Evolutionary conservation across 2,329 filamentous ascomycete species (phyloP).

Genomic region (Xylaria sp.): DNA sequence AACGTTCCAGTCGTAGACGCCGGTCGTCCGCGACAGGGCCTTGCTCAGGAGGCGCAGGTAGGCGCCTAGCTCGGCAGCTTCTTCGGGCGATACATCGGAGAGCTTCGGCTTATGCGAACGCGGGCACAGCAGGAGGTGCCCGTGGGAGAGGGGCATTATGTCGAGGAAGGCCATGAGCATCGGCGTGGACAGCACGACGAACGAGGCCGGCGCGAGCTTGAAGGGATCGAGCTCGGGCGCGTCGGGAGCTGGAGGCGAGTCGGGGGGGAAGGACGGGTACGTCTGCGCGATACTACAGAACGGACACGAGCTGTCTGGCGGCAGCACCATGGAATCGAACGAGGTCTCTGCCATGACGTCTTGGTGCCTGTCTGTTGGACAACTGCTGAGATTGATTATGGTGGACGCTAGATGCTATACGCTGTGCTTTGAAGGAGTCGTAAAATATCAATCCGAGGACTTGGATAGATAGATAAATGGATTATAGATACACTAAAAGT

Average conservation of each 20-base stretch:
- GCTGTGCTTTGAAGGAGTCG: not conserved
- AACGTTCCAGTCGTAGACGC: slow-evolving; percentile 89
- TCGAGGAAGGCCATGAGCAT: slow-evolving; percentile 89
- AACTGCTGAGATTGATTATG: not conserved
- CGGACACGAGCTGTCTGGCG: slow-evolving; percentile 61
- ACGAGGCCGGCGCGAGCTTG: slow-evolving; percentile 56
- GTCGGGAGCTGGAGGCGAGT: slow-evolving; percentile 55
- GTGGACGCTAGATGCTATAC: not conserved
- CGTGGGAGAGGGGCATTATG: slow-evolving; percentile 85
- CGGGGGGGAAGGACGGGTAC: slow-evolving; percentile 61
- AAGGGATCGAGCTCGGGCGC: slow-evolving; percentile 48
- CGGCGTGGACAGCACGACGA: slow-evolving; percentile 81
- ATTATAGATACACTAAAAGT: not conserved
- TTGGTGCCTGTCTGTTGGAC: not conserved
- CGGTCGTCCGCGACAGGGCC: slow-evolving; percentile 75
- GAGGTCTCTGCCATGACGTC: slow-evolving; percentile 27
- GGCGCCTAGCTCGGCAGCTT: slow-evolving; percentile 74
- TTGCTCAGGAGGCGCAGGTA: slow-evolving; percentile 78
- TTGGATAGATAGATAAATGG: not conserved
- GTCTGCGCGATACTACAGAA: slow-evolving; percentile 69
- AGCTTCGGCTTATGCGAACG: slow-evolving; percentile 82
- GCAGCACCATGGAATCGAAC: slow-evolving; percentile 53
- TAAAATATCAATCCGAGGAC: not conserved
- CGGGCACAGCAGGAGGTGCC: slow-evolving; percentile 86
- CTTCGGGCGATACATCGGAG: slow-evolving; percentile 71